phyloP scores from a whole-genome alignment of 1,139 yeast genomes.

The Taphrina communis region DNA sequence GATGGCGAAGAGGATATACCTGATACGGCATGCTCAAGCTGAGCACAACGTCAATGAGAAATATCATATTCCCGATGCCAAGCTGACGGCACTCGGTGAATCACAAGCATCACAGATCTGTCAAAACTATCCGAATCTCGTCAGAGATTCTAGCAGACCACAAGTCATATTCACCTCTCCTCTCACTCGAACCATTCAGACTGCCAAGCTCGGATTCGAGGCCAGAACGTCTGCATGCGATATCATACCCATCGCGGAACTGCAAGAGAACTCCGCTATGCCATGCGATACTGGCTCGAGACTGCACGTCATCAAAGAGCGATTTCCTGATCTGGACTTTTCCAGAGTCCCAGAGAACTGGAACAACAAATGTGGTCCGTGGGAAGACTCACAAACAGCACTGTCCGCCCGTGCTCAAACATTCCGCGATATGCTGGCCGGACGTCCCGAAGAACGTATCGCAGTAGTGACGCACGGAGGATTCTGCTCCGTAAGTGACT shows the following conservation, averaged over 20 bases:
- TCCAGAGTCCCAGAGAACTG: slow-evolving; percentile 35
- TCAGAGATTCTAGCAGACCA: slow-evolving; percentile 8
- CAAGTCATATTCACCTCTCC: slow-evolving; percentile 45
- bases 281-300: slow-evolving; percentile 44
- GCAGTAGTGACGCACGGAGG: slow-evolving; percentile 44
- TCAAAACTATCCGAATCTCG: slow-evolving; percentile 21
- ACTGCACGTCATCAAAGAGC: slow-evolving; percentile 9
- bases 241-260: slow-evolving; percentile 36
- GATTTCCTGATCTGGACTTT: slow-evolving; percentile 35
- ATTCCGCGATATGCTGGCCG: slow-evolving; percentile 20
- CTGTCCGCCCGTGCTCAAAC: slow-evolving; percentile 35
- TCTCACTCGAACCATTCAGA: slow-evolving; percentile 44
- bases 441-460: slow-evolving; percentile 35
- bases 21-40: slow-evolving; percentile 50
- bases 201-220: slow-evolving; percentile 42
- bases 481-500: slow-evolving; percentile 32
- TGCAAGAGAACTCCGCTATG: slow-evolving; percentile 42
- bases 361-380: slow-evolving; percentile 41
- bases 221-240: background rate
- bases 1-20: slow-evolving; percentile 40
- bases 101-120: slow-evolving; percentile 40
- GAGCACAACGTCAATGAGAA: slow-evolving; percentile 43
- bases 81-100: slow-evolving; percentile 42
- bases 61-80: slow-evolving; percentile 44
- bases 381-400: slow-evolving; percentile 39